A percentile compares a stretch with the other conserved stretches of the same genome.
These are phyloP conservation scores for Mycocentrospora acerina DNA, from an alignment of 2,329 filamentous ascomycete genomes.

Conservation along the genomic window DNA sequence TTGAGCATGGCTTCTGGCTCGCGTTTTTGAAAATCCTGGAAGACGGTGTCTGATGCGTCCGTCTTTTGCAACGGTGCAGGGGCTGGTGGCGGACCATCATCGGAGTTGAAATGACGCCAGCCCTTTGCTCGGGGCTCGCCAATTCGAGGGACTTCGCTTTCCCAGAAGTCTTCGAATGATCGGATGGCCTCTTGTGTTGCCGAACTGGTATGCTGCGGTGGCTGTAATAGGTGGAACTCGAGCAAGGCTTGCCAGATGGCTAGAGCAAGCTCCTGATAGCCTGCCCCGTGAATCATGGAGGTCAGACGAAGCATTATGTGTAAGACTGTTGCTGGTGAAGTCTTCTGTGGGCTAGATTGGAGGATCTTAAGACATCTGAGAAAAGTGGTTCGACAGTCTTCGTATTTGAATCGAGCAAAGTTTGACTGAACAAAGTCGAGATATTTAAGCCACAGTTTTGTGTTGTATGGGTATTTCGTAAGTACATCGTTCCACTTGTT, in stretches of 20 bases:
- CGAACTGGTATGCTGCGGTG: constrained; percentile 48
- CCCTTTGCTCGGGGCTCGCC: constrained; percentile 72
- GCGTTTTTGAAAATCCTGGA: constrained; percentile 37
- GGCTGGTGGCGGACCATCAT: constrained; percentile 12
- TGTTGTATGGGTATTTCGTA: constrained; percentile 56
- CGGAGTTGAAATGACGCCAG: constrained; percentile 59
- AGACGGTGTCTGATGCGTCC: constrained; percentile 11
- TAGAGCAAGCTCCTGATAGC: constrained; percentile 74
- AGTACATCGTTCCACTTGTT: constrained; percentile 68
- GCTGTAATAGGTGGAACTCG: constrained; percentile 68
- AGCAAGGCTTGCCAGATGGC: constrained; percentile 82
- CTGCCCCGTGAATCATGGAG: constrained; percentile 71
- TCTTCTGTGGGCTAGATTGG: background rate
- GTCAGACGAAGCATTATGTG: constrained; percentile 78
- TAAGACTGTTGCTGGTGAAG: constrained; percentile 41
- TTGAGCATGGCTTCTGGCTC: constrained; percentile 56
- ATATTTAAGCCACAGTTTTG: constrained; percentile 71
- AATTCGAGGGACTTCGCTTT: constrained; percentile 75
- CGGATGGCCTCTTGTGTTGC: constrained; percentile 1
- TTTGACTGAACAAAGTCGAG: constrained; percentile 71
- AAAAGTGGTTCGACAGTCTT: constrained; percentile 63
- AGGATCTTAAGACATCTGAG: constrained; percentile 57
- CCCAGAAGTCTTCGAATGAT: constrained; percentile 76
- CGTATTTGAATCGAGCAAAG: constrained; percentile 67
- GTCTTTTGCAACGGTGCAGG: constrained; percentile 3